A percentile compares a stretch with the other conserved stretches of the same genome.
These are phyloP conservation scores for Beauveria bassiana DNA, from an alignment of 2,329 filamentous ascomycete genomes.

Conservation along the genomic window DNA sequence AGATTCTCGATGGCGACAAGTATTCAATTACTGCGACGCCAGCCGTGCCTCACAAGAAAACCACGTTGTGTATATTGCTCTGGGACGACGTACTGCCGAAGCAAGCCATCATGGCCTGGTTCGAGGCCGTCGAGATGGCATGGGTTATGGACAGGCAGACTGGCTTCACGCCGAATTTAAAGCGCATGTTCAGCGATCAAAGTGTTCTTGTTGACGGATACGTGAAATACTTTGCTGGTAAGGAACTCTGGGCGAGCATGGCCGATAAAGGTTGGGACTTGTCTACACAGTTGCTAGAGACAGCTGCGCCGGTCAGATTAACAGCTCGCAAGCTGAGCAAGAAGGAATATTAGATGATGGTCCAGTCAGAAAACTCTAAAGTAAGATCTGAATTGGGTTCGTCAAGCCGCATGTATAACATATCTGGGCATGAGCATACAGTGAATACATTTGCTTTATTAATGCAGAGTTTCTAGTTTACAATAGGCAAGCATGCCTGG, in stretches of 20 bases:
- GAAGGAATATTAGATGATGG: slow-evolving; percentile 16
- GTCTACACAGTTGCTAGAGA: slow-evolving; percentile 29
- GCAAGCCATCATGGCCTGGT: slow-evolving; percentile 30
- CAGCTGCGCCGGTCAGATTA: slow-evolving; percentile 27
- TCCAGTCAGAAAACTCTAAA: background rate
- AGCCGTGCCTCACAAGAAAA: slow-evolving; percentile 11
- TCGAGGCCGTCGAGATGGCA: slow-evolving; percentile 28
- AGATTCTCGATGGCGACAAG: slow-evolving; percentile 20
- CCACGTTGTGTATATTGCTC: slow-evolving; percentile 28
- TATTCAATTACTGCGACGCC: slow-evolving; percentile 9
- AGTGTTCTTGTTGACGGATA: background rate
- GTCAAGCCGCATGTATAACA: background rate
- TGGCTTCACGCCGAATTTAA: background rate
- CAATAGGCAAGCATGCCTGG: background rate
- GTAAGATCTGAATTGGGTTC: background rate
- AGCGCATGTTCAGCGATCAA: background rate
- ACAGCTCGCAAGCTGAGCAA: slow-evolving; percentile 15
- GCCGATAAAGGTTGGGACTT: slow-evolving; percentile 27
- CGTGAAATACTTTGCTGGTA: background rate
- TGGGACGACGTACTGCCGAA: slow-evolving; percentile 22
- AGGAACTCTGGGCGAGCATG: slow-evolving; percentile 22
- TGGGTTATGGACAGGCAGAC: slow-evolving; percentile 22
- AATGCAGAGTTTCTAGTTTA: background rate
- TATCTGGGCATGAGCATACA: background rate
- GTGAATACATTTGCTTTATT: slow-evolving; percentile 8